phyloP scores from a whole-genome alignment of 805 yeast genomes.

The Metschnikowia sp. region DNA sequence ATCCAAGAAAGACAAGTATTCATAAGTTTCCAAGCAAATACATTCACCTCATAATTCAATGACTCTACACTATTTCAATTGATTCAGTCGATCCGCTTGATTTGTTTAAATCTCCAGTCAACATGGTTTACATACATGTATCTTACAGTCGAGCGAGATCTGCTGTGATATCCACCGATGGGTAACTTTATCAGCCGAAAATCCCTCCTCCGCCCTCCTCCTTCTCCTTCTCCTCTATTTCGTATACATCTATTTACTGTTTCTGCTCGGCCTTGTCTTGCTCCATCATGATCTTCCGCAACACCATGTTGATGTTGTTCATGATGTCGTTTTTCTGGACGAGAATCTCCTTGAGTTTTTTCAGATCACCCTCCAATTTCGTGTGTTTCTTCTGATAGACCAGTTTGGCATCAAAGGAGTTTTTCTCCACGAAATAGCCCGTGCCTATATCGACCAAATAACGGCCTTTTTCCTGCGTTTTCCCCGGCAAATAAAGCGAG shows the following conservation, averaged over 20 bases:
- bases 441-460: conserved; percentile 95
- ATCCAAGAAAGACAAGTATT: too few relatives aligned
- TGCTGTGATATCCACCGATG: conserved; percentile 45
- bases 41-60: too few relatives aligned
- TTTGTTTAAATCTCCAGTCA: too few relatives aligned
- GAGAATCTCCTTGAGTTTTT: conserved; percentile 70
- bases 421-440: conserved; percentile 88
- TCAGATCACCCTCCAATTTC: conserved; percentile 69
- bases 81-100: too few relatives aligned
- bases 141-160: too few relatives aligned
- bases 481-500: conserved; percentile 88
- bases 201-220: not conserved
- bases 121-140: too few relatives aligned
- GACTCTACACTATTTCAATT: too few relatives aligned
- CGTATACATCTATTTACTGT: not conserved
- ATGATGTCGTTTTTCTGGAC: conserved; percentile 67
- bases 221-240: not conserved
- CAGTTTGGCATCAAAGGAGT: conserved; percentile 56
- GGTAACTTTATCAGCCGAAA: conserved; percentile 15
- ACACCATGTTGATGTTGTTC: conserved; percentile 56
- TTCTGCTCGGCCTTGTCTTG: conserved; percentile 28
- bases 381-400: conserved; percentile 73
- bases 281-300: conserved; percentile 51
- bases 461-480: conserved; percentile 55
- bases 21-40: too few relatives aligned